Base-by-base conservation (phyloP, 305 asterid species). In the Solanum chacoense region DNA sequence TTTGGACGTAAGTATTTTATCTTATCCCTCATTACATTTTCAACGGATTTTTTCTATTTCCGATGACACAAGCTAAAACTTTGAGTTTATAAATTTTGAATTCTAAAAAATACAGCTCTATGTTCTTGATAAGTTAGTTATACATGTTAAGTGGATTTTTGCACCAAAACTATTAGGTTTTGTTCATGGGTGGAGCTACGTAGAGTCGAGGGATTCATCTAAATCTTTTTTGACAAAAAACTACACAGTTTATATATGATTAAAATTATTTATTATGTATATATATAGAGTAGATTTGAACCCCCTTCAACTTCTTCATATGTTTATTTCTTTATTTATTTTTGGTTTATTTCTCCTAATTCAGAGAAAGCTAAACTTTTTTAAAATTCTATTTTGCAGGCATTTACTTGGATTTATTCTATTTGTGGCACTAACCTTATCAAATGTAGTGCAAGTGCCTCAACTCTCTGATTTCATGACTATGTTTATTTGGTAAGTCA, bases 381-480 rank as follows among this genome's bases (percentile, higher is more conserved):
- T 55, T 87, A 2, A 1, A 42, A 37, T 37, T 20, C 11, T 28
- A 6, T 1, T 81, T 85, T 93, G 93, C 97, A 97, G 99, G 91
- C 99, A 97, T 93, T 93, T 97, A 73, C 89, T 96, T 89, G 99
- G 99, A 71, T 97, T 97, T 89, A 77, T 92, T 76, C 84, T 97
- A 18, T 96, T 97, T 87, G 88, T 95, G 91, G 96, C 91, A 63
- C 91, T 97, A 92, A 97, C 99, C 16, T 87, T 92, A 3, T 93
- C 94, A 38, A 94, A 95, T 93, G 42, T 90, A 11, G 92, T 91
- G 85, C 92, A 93, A 65, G 94, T 95, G 88, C 94, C 97, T 89
- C 98, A 93, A 18, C 88, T 97, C 8, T 94, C 96, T 42, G 98
- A 95, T 94, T 95, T 96, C 91, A 89, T 95, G 89, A 90, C 95